phyloP scores from a whole-genome alignment of 306 rosid species.

The Begonia masoniana region DNA sequence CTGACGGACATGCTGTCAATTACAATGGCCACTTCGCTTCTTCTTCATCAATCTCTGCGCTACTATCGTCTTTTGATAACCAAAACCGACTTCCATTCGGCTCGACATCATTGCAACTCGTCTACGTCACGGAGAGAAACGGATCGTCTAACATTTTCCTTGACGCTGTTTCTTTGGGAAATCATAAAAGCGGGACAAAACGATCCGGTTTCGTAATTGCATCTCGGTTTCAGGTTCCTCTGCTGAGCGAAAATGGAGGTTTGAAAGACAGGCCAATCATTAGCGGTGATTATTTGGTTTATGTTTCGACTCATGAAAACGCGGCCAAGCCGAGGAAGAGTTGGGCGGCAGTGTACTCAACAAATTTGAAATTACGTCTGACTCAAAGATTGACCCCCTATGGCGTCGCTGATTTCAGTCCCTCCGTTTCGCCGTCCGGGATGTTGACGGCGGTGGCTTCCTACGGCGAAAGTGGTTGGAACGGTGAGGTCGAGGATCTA shows the following conservation, averaged over 20 bases:
- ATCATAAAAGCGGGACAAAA: background rate
- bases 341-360: constrained; percentile 74
- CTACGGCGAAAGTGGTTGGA: constrained; percentile 61
- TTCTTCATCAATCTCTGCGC: background rate
- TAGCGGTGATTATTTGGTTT: constrained; percentile 36
- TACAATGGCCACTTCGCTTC: constrained; percentile 60
- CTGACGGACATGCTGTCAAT: constrained; percentile 65
- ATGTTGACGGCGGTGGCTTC: constrained; percentile 75
- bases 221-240: constrained; percentile 44
- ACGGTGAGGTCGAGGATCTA: constrained; percentile 67
- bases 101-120: constrained; percentile 24
- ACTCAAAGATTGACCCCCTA: constrained; percentile 61
- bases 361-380: constrained; percentile 36
- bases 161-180: constrained; percentile 9
- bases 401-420: constrained; percentile 72
- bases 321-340: constrained; percentile 12
- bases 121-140: constrained; percentile 63
- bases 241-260: constrained; percentile 19
- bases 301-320: constrained; percentile 68
- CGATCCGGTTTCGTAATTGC: constrained; percentile 33
- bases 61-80: constrained; percentile 6
- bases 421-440: constrained; percentile 71
- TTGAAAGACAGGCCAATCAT: constrained; percentile 71
- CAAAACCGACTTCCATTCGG: constrained; percentile 2
- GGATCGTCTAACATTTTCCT: constrained; percentile 19